These are phyloP conservation scores for Asparagopsis taxiformis DNA, from an alignment of 31 red algal genomes.

Conservation along the genomic window DNA sequence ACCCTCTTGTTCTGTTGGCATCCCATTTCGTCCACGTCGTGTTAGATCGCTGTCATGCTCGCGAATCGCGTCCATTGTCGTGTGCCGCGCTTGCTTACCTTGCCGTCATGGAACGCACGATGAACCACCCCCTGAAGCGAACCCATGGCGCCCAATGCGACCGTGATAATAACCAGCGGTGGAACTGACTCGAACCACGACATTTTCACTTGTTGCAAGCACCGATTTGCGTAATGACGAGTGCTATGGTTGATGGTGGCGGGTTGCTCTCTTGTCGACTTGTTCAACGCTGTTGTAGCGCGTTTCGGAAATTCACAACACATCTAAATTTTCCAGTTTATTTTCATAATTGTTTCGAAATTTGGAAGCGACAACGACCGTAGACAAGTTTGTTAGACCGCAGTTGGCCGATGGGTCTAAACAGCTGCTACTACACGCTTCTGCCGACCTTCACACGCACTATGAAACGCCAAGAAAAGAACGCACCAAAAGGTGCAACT, in stretches of 20 bases:
- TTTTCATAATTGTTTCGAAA: too few relatives aligned
- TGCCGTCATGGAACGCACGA: conserved; percentile 49
- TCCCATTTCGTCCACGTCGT: neutral
- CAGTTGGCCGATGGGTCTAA: too few relatives aligned
- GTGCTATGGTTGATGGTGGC: neutral
- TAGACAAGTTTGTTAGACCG: too few relatives aligned
- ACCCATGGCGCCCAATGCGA: conserved; percentile 59
- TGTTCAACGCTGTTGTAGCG: too few relatives aligned
- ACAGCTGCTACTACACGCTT: too few relatives aligned
- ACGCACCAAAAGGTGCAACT: too few relatives aligned
- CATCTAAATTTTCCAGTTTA: too few relatives aligned
- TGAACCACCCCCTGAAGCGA: conserved; percentile 55
- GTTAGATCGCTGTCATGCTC: neutral
- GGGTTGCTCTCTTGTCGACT: neutral
- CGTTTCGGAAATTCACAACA: too few relatives aligned
- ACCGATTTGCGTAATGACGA: neutral
- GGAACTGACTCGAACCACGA: conserved; percentile 73
- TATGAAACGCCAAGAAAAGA: too few relatives aligned
- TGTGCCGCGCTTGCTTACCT: conserved; percentile 30
- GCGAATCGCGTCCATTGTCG: neutral
- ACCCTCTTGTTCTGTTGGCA: conserved; percentile 40
- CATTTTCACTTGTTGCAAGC: conserved; percentile 13
- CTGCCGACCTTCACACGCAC: too few relatives aligned
- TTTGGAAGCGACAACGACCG: too few relatives aligned
- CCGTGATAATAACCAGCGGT: conserved; percentile 68